Percentiles rank a stretch among this genome's conserved stretches.
phyloP scores from a whole-genome alignment of 257 asterid species.

The Knoxia roxburghii region DNA sequence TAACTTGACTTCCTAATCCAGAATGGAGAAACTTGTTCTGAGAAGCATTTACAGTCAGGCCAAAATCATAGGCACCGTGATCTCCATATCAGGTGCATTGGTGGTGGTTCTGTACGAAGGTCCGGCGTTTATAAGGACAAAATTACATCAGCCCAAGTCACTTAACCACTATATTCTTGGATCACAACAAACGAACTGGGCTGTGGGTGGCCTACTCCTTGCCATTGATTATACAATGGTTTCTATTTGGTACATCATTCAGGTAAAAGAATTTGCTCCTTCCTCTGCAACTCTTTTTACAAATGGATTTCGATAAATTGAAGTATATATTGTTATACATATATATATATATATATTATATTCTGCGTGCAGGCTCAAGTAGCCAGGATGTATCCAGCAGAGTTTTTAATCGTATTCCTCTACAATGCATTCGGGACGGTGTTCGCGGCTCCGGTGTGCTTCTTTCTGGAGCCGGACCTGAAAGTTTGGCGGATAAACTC shows the following conservation, averaged over 20 bases:
- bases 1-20: too few relatives aligned
- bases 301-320: background rate
- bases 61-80: conserved; percentile 33
- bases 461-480: conserved; percentile 17
- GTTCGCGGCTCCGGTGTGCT: conserved; percentile 18
- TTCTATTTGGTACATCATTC: conserved; percentile 38
- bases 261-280: too few relatives aligned
- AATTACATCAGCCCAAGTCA: background rate
- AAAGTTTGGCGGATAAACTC: conserved; percentile 23
- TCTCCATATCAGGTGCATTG: conserved; percentile 42
- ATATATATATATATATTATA: too few relatives aligned
- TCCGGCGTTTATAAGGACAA: conserved; percentile 18
- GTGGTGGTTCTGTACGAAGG: conserved; percentile 46
- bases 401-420: conserved; percentile 31
- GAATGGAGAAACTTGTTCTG: conserved; percentile 41
- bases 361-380: conserved; percentile 26
- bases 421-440: conserved; percentile 10
- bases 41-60: conserved; percentile 30
- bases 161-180: background rate
- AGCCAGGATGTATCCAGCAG: conserved; percentile 47
- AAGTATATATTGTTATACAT: too few relatives aligned
- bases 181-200: conserved; percentile 34
- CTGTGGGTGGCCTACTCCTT: conserved; percentile 33
- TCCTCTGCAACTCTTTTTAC: background rate
- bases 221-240: conserved; percentile 16